A percentile compares a stretch with the other conserved stretches of the same genome.
Evolutionary conservation across 208 protist species (phyloP).

Genomic region (Strigomonas oncopelti): DNA sequence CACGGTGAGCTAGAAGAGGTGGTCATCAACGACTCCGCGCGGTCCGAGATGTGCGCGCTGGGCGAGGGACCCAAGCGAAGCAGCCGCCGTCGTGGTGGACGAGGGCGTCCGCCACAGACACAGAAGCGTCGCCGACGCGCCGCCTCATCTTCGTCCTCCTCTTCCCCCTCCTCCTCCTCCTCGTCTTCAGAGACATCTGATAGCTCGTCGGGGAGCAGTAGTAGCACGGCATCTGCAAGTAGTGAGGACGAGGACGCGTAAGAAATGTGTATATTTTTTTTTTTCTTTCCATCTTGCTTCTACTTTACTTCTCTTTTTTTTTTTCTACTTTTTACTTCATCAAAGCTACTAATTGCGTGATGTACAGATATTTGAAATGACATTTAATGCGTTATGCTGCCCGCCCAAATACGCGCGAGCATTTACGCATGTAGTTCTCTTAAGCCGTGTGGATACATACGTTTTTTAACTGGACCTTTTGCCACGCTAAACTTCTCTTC

Average conservation of each 20-base stretch:
- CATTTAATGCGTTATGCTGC: too few species aligned
- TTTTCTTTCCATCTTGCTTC: not conserved
- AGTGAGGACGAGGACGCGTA: not conserved
- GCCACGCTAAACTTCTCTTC: not conserved
- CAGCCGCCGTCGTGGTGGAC: not conserved
- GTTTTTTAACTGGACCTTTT: too few species aligned
- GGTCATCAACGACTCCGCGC: slow-evolving; percentile 4
- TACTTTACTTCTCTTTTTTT: not conserved
- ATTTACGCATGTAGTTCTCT: too few species aligned
- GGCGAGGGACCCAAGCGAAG: not conserved
- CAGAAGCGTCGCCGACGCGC: slow-evolving; percentile 1
- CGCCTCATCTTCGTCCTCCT: not conserved
- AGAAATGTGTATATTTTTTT: not conserved
- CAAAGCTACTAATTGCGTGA: too few species aligned
- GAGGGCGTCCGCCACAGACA: not conserved
- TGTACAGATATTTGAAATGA: too few species aligned
- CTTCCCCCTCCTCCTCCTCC: slow-evolving; percentile 1
- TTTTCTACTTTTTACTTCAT: not conserved
- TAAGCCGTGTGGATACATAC: too few species aligned
- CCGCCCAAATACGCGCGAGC: too few species aligned
- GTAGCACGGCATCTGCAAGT: not conserved
- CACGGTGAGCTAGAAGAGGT: slow-evolving; percentile 15
- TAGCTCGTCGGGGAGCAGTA: slow-evolving; percentile 5
- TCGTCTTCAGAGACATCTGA: slow-evolving; percentile 1
- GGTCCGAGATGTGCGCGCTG: not conserved